Evolutionary conservation across 2,329 filamentous ascomycete species (phyloP).

Genomic region (Sclerotinia borealis): DNA sequence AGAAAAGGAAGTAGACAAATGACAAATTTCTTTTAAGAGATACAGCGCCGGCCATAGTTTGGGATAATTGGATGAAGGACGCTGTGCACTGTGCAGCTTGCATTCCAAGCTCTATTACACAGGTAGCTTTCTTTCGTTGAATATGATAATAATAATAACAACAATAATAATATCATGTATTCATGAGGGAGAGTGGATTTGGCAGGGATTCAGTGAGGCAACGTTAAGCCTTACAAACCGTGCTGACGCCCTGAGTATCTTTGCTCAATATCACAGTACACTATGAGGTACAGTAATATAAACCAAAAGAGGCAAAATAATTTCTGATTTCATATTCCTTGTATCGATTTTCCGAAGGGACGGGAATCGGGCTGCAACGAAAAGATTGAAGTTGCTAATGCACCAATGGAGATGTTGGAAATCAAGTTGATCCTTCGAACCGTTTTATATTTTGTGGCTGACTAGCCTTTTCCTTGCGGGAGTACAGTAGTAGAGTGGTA

Average conservation of each 20-base stretch:
- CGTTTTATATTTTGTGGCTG: constrained; percentile 2
- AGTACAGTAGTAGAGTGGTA: not conserved
- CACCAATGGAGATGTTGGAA: not conserved
- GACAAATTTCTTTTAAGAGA: constrained; percentile 5
- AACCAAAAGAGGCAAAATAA: not conserved
- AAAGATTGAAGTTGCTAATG: not conserved
- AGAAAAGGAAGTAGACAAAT: constrained; percentile 10
- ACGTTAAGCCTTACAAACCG: constrained; percentile 8
- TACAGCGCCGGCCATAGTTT: constrained; percentile 4
- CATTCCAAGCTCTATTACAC: constrained; percentile 16
- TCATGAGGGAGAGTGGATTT: constrained; percentile 5
- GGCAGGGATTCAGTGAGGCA: not conserved
- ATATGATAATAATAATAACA: constrained; percentile 1
- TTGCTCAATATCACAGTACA: constrained; percentile 5
- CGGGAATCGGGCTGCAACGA: constrained; percentile 4
- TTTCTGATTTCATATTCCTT: not conserved
- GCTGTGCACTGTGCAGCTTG: constrained; percentile 20
- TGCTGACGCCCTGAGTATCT: constrained; percentile 11
- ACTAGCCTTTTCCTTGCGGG: not conserved
- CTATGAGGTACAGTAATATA: not conserved
- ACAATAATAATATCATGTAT: not conserved
- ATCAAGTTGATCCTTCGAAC: constrained; percentile 1
- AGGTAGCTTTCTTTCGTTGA: constrained; percentile 1
- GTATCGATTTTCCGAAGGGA: constrained; percentile 2
- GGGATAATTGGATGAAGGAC: constrained; percentile 6